Conservation (phyloP, 2,329 filamentous ascomycete genomes). For the Amesomyces nigricolor region DNA sequence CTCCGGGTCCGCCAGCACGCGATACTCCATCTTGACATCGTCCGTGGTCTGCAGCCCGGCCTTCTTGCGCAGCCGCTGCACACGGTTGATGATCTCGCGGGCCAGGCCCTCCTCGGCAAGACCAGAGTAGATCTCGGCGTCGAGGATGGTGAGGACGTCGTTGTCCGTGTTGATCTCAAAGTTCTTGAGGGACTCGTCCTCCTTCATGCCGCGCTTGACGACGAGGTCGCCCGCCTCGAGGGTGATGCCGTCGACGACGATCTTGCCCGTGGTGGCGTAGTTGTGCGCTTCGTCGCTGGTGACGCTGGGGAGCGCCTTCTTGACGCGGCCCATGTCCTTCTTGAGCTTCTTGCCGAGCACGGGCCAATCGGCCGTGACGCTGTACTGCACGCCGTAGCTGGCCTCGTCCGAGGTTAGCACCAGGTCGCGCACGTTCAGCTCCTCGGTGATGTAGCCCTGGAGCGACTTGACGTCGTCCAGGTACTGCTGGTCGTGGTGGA, state of each 20-base stretch:
- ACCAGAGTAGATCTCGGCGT: slow-evolving; percentile 71
- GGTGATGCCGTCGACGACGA: slow-evolving; percentile 79
- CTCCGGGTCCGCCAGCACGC: slow-evolving; percentile 72
- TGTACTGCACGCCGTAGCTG: slow-evolving; percentile 89
- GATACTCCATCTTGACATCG: slow-evolving; percentile 93
- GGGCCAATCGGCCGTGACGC: slow-evolving; percentile 86
- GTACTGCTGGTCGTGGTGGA: slow-evolving; percentile 77
- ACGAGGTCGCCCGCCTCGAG: slow-evolving; percentile 77
- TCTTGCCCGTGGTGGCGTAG: slow-evolving; percentile 67
- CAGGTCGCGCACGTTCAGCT: slow-evolving; percentile 84
- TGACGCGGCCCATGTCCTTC: slow-evolving; percentile 87
- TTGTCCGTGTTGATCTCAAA: slow-evolving; percentile 84
- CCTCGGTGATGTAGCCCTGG: slow-evolving; percentile 82
- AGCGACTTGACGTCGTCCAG: slow-evolving; percentile 81
- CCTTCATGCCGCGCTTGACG: slow-evolving; percentile 72
- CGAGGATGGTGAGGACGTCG: slow-evolving; percentile 84
- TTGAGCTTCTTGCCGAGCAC: slow-evolving; percentile 94
- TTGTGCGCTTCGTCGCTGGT: slow-evolving; percentile 74
- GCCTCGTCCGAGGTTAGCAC: slow-evolving; percentile 80
- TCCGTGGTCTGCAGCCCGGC: slow-evolving; percentile 86
- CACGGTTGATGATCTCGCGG: slow-evolving; percentile 86
- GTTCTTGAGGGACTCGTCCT: slow-evolving; percentile 63
- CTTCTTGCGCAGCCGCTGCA: slow-evolving; percentile 91
- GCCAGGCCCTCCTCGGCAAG: slow-evolving; percentile 83
- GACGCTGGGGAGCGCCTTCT: slow-evolving; percentile 77